phyloP scores from a whole-genome alignment of 192 early-diverging fungal species.

The Kickxella alabastrina region DNA sequence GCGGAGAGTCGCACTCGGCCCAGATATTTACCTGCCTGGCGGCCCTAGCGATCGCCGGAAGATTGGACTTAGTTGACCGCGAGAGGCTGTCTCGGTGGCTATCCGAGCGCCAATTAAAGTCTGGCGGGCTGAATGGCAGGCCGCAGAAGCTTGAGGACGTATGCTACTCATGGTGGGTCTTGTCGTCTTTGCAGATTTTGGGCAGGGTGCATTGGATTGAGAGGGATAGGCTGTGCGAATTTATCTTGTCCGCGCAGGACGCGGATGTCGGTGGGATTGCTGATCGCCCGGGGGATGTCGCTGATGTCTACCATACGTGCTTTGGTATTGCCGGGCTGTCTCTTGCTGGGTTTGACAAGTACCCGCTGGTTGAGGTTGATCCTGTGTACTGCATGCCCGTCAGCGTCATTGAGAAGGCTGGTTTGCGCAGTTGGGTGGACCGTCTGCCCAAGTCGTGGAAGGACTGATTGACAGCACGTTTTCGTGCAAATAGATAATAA shows the following conservation, averaged over 20 bases:
- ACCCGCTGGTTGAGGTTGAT: conserved; percentile 66
- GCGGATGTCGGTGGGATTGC: conserved; percentile 84
- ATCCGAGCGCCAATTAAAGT: conserved; percentile 84
- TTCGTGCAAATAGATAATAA: too few species aligned
- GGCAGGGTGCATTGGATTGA: conserved; percentile 85
- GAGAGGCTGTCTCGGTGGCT: conserved; percentile 92
- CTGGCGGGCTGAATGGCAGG: conserved; percentile 92
- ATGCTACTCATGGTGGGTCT: conserved; percentile 99
- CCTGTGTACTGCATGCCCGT: conserved; percentile 89
- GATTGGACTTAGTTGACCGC: conserved; percentile 72
- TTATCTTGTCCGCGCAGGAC: conserved; percentile 86
- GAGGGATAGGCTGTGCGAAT: conserved; percentile 62
- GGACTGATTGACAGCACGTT: conserved; percentile 1
- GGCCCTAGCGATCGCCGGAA: conserved; percentile 75
- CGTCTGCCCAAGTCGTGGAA: conserved; percentile 24
- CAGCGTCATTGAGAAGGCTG: conserved; percentile 56
- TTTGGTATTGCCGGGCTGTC: conserved; percentile 93
- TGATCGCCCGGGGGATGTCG: conserved; percentile 85
- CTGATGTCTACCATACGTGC: conserved; percentile 95
- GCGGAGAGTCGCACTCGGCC: conserved; percentile 88
- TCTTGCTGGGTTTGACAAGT: conserved; percentile 69
- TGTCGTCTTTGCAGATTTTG: conserved; percentile 81
- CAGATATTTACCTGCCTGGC: conserved; percentile 93
- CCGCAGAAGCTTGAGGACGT: conserved; percentile 96
- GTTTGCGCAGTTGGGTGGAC: conserved; percentile 36